These are phyloP conservation scores for Daldinia sp. DNA, from an alignment of 2,329 filamentous ascomycete species.

Conservation along the genomic window DNA sequence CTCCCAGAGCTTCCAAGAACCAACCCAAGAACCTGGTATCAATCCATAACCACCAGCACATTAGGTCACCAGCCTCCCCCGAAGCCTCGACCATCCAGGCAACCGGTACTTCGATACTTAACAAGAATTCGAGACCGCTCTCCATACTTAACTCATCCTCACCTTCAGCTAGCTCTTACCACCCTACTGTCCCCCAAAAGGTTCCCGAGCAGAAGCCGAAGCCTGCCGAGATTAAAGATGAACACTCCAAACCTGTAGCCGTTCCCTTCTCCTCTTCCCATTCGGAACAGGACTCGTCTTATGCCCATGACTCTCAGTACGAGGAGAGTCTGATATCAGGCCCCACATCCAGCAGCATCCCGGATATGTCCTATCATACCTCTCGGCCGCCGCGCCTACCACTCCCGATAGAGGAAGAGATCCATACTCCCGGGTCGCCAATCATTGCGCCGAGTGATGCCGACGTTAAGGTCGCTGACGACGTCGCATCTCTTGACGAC, in stretches of 20 bases:
- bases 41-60: conserved; percentile 64
- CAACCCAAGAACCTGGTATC: conserved; percentile 67
- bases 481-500: conserved; percentile 64
- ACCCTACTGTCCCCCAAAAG: conserved; percentile 48
- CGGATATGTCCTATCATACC: conserved; percentile 70
- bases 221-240: conserved; percentile 52
- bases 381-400: conserved; percentile 87
- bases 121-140: conserved; percentile 62
- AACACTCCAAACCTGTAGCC: conserved; percentile 69
- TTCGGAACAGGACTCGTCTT: conserved; percentile 43
- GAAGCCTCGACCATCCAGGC: conserved; percentile 73
- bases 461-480: conserved; percentile 61
- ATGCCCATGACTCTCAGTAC: conserved; percentile 53
- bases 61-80: conserved; percentile 68
- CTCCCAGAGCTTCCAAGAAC: conserved; percentile 55
- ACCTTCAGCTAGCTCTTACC: conserved; percentile 52
- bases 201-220: conserved; percentile 49
- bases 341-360: conserved; percentile 68
- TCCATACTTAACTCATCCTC: conserved; percentile 63
- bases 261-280: conserved; percentile 60
- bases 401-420: conserved; percentile 92
- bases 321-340: conserved; percentile 59
- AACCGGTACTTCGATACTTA: conserved; percentile 65
- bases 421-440: conserved; percentile 89
- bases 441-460: conserved; percentile 79